These are phyloP conservation scores for Escovopsis sp. DNA, from an alignment of 2,329 filamentous ascomycete genomes.

Conservation along the genomic window DNA sequence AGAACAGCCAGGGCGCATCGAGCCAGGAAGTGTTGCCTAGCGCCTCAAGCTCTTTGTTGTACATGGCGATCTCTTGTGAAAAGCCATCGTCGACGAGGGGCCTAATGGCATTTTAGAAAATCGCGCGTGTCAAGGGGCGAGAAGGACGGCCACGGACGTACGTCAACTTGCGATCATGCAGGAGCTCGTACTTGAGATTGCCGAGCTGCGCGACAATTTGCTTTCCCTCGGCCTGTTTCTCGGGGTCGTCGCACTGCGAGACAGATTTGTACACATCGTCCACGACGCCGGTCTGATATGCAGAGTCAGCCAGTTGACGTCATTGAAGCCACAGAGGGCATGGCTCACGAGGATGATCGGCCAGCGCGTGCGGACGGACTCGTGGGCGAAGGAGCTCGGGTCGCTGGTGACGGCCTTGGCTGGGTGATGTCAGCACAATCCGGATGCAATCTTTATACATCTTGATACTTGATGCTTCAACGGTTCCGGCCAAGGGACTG, in stretches of 20 bases:
- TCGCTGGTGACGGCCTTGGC: constrained; percentile 69
- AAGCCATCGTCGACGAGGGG: constrained; percentile 65
- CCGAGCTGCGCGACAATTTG: constrained; percentile 65
- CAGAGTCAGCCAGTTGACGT: no score
- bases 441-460: no score
- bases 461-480: no score
- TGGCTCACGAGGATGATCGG: constrained; percentile 69
- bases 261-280: constrained; percentile 82
- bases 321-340: neutral
- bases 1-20: constrained; percentile 72
- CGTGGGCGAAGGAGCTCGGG: constrained; percentile 71
- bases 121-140: no score
- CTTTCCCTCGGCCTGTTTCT: constrained; percentile 69
- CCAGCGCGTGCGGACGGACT: constrained; percentile 79
- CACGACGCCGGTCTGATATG: constrained; percentile 64
- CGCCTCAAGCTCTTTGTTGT: constrained; percentile 73
- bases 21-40: constrained; percentile 69
- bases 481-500: neutral
- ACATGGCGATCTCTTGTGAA: constrained; percentile 63
- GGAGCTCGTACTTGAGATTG: constrained; percentile 82
- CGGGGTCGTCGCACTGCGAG: constrained; percentile 40
- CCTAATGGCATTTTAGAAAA: constrained; percentile 23
- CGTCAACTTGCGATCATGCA: constrained; percentile 72
- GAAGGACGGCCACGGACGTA: constrained; percentile 25
- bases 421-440: constrained; percentile 19